Percentiles rank a stretch among this genome's conserved stretches.
These are phyloP conservation scores for Plicaturopsis crispa DNA, from an alignment of 768 basidiomycete species.

Conservation along the genomic window DNA sequence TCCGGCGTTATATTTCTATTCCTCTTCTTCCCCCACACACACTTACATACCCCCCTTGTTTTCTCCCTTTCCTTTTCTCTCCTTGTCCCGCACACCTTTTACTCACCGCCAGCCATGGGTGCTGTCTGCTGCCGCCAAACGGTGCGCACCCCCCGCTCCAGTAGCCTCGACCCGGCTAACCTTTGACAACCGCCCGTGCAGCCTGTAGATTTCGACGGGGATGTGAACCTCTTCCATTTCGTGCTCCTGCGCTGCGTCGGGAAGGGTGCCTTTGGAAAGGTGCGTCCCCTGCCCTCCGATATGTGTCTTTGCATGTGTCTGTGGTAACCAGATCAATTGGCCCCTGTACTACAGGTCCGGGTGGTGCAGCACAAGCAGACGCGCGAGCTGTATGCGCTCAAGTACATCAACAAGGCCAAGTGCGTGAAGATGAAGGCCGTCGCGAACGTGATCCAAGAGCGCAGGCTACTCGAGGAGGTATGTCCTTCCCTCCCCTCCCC, in stretches of 20 bases:
- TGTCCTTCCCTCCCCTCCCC: conserved; percentile 7
- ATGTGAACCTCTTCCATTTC: conserved; percentile 96
- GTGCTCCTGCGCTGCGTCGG: conserved; percentile 93
- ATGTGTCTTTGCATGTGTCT: conserved; percentile 1
- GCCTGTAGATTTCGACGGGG: conserved; percentile 94
- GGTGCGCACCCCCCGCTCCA: conserved; percentile 29
- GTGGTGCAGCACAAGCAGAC: conserved; percentile 99
- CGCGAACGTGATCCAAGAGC: conserved; percentile 94
- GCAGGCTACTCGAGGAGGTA: conserved; percentile 92
- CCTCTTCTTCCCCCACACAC: no score
- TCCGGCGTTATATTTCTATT: no score
- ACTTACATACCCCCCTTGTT: conserved; percentile 6
- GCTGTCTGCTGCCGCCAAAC: conserved; percentile 80
- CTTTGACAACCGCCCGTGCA: conserved; percentile 24
- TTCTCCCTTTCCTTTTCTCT: conserved; percentile 2
- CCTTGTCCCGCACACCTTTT: not conserved
- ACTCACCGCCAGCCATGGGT: conserved; percentile 48
- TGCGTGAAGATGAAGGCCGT: conserved; percentile 99
- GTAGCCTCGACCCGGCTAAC: conserved; percentile 1
- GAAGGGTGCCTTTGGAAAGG: conserved; percentile 98
- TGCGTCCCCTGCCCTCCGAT: conserved; percentile 22
- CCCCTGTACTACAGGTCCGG: conserved; percentile 60
- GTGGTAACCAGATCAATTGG: conserved; percentile 12
- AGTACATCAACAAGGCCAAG: conserved; percentile 98
- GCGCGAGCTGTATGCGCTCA: conserved; percentile 93